Conservation (phyloP, 192 early-diverging fungal species). For the Haplosporangium gracile region DNA sequence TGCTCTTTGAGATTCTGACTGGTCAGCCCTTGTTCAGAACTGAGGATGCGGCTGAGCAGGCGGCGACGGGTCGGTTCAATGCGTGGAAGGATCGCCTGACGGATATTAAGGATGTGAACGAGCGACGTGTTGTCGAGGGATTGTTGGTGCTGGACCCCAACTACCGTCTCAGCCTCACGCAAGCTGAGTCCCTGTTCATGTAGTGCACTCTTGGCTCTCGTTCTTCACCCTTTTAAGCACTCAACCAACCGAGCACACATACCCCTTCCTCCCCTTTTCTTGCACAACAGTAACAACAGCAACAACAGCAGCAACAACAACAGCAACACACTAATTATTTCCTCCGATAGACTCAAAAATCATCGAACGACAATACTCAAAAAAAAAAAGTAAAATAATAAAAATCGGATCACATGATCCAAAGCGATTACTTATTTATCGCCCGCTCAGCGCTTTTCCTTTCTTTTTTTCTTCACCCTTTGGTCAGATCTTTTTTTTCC, state of each 20-base stretch:
- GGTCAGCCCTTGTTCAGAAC: constrained; percentile 52
- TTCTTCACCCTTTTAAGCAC: background rate
- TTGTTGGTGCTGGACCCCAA: constrained; percentile 45
- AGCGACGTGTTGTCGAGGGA: constrained; percentile 42
- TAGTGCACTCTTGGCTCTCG: background rate
- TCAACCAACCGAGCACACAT: background rate
- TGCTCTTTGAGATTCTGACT: constrained; percentile 49
- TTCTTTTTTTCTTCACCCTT: background rate
- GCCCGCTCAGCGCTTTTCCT: background rate
- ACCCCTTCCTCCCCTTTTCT: background rate
- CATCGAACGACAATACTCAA: background rate
- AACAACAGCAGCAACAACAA: background rate
- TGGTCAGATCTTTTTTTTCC: background rate
- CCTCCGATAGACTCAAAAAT: background rate
- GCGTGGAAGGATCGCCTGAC: constrained; percentile 54
- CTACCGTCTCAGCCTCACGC: constrained; percentile 34
- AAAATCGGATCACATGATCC: background rate
- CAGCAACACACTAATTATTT: background rate
- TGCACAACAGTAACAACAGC: background rate
- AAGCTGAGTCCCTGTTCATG: constrained; percentile 41
- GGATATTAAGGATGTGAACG: constrained; percentile 36
- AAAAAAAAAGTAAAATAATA: background rate
- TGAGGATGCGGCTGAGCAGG: constrained; percentile 53
- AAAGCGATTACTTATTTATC: background rate
- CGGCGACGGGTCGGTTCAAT: constrained; percentile 41